Evolutionary conservation across 495 filamentous ascomycete species (phyloP).

Genomic region (Mycothermus thermophilus): DNA sequence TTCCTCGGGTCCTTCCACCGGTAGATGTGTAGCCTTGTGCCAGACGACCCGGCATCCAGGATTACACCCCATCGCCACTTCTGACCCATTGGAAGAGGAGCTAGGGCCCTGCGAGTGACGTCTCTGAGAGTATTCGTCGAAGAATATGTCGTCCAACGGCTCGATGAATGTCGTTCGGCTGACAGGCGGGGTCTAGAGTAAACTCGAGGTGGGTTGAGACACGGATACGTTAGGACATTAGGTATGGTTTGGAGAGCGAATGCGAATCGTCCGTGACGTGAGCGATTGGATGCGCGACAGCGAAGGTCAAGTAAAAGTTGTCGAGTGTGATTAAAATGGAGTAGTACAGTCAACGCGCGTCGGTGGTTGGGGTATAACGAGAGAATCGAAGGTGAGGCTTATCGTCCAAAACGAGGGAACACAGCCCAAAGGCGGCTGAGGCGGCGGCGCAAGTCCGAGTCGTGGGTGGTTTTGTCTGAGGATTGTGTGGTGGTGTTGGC

Average conservation of each 20-base stretch:
- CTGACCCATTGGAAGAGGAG: conserved; percentile 4
- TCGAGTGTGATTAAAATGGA: conserved; percentile 7
- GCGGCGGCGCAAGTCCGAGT: conserved; percentile 6
- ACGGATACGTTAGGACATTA: neutral
- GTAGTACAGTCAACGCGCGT: conserved; percentile 6
- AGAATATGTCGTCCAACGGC: neutral
- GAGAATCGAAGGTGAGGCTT: conserved; percentile 11
- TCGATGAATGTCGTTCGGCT: neutral
- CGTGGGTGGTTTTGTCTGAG: conserved; percentile 1
- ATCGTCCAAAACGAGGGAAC: conserved; percentile 15
- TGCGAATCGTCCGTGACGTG: neutral
- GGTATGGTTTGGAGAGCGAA: neutral
- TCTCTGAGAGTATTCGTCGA: neutral
- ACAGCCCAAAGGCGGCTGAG: conserved; percentile 18
- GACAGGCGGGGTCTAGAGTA: neutral
- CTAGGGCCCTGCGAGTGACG: neutral
- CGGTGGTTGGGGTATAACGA: conserved; percentile 13
- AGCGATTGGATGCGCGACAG: conserved; percentile 1
- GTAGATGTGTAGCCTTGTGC: conserved; percentile 88
- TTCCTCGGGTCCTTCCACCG: conserved; percentile 66
- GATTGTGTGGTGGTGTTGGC: neutral
- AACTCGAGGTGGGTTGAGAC: neutral
- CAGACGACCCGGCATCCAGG: conserved; percentile 52
- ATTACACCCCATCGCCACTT: conserved; percentile 43
- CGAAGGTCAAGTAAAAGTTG: conserved; percentile 3